Base-by-base conservation (phyloP, 2,329 filamentous ascomycete genomes). In the Alternaria infectoria region DNA sequence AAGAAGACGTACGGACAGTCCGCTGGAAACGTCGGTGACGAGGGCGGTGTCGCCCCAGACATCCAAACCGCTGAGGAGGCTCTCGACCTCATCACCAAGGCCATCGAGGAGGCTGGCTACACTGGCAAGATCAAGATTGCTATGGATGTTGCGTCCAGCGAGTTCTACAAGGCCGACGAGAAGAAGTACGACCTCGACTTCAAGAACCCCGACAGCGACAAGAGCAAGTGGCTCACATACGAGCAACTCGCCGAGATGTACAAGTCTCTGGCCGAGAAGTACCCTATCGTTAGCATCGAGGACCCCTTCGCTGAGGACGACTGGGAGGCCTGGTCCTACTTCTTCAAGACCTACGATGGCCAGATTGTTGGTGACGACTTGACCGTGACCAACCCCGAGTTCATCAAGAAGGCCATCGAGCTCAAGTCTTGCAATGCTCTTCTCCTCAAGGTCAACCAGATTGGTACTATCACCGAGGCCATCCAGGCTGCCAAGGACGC, bases 131-230 rank as follows among this genome's bases (percentile, higher is more conserved):
- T 99, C 83, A 93, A 97, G 84, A 99, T 99, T 78, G 96, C 96
- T 81, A 97, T 99, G 93, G 96, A 99, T 80, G 95, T 98, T 81
- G 96, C 96, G 72, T 97, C 96, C 71, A 97, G 92, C 87, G 96
- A 99, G 85, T 99, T 99, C 89, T 99, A 99, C 91, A 98, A 98
- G 81, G 74, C 79, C 54, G 93, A 96, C 56, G 95, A 86, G 82
- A 97, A 98, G 92, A 98, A 98, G 89, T 99, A 99, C 89, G 96
- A 99, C 81, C 89, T 99, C 71, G 96, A 98, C 91, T 99, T 98
- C 93, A 98, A 99, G 93, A 99, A 99, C 90, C 95, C 96, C 79
- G 91, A 98, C 70, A 96, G 91, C 82, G 96, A 99, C 87, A 88
- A 90, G 80, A 88, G 85, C 87, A 98, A 99, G 90, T 98, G 96